Evolutionary conservation across 805 yeast species (phyloP), one percentile per base, ranked within the genome.

Genomic region (Starmerella lactis-condensi): DNA sequence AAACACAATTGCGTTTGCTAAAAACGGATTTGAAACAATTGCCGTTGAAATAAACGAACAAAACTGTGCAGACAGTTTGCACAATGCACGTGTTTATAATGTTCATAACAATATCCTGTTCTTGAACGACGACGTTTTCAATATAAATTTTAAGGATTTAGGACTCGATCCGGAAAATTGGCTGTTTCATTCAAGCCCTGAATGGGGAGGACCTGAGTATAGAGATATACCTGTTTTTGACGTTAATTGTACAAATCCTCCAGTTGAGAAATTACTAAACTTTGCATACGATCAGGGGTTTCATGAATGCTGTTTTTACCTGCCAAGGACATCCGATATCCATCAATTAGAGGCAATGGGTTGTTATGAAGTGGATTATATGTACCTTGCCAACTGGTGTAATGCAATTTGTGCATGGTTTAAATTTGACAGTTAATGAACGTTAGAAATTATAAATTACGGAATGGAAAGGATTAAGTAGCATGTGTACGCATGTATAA

Each of bases 1-100:
- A 0, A 79, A 79, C 46, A 57, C 76, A 1, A 74, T 78, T 15
- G 92, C 78, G 42, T 67, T 82, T 50, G 83, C 29, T 45, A 58
- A 33, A 39, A 47, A 21, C 6, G 77, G 51, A n/a, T 22, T 40
- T 22, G 29, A 31, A 5, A 51, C 45, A 3, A 34, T 39, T 3
- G 41, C 35, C 28, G 41, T 50, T 12, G 59, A 54, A 6, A 29
- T 39, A 12, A 41, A 48, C 15, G 29, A 27, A 5, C 34, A 33
- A 5, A 46, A 41, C 4, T 14, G 31, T 13, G 34, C 26, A 20
- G 45, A 48, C 17, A 56, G 58, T 2, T 24, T 22, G 19, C 67
- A 70, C 43, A 82, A 82, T 44, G 64, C 76, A n/a, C 43, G 47
- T 11, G 62, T 76, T 0, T 82, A 82, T 50, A 67, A 29, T 3